These are phyloP conservation scores for Selenicereus undatus DNA, from an alignment of 148 eudicot species.

Conservation along the genomic window DNA sequence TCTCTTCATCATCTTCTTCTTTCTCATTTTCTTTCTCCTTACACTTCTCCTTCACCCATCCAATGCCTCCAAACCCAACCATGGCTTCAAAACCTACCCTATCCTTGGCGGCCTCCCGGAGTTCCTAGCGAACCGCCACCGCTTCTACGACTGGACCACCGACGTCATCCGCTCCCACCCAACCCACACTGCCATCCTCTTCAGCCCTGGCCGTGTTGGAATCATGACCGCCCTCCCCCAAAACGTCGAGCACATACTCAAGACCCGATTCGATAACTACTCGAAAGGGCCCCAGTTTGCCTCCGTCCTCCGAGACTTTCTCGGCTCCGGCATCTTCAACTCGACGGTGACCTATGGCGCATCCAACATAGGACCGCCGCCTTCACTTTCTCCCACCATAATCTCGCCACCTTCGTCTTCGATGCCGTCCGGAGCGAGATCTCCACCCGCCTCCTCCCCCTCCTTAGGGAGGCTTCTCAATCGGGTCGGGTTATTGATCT, in stretches of 20 bases:
- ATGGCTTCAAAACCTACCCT: conserved; percentile 61
- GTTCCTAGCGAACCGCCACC: conserved; percentile 60
- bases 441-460: conserved; percentile 41
- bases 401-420: conserved; percentile 47
- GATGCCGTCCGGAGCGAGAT: conserved; percentile 39
- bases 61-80: not conserved
- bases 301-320: conserved; percentile 46
- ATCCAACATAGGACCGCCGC: conserved; percentile 69
- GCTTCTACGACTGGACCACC: conserved; percentile 67
- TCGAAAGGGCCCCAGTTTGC: conserved; percentile 52
- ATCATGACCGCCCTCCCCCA: conserved; percentile 60
- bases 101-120: conserved; percentile 51
- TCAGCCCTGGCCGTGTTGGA: conserved; percentile 54
- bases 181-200: conserved; percentile 47
- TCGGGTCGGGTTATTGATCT: conserved; percentile 41
- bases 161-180: conserved; percentile 39
- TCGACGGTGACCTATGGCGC: conserved; percentile 53
- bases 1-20: not conserved
- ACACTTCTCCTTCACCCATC: not conserved
- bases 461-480: conserved; percentile 26
- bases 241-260: conserved; percentile 64
- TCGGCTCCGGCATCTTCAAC: conserved; percentile 78
- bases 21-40: conserved; percentile 5
- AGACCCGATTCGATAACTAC: conserved; percentile 58
- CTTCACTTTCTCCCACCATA: conserved; percentile 56